These are phyloP conservation scores for Aspergillus neoniger DNA, from an alignment of 2,329 filamentous ascomycete species.

Conservation along the genomic window DNA sequence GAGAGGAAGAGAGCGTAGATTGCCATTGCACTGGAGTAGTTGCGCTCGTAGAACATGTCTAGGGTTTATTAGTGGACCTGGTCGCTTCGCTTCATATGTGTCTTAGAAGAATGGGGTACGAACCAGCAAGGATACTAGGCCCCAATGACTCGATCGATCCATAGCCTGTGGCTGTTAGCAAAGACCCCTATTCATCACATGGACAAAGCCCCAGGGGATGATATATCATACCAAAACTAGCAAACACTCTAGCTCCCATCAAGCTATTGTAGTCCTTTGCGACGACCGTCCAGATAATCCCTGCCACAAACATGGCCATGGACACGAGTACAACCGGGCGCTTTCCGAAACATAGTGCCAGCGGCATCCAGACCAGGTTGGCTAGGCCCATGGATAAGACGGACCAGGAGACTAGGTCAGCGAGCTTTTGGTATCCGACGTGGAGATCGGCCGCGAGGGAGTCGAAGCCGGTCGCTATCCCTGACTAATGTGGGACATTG, in stretches of 20 bases:
- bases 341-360: slow-evolving; percentile 42
- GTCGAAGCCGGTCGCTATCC: slow-evolving; percentile 28
- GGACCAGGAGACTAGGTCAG: slow-evolving; percentile 26
- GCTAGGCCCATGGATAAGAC: slow-evolving; percentile 32
- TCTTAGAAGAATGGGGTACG: background rate
- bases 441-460: slow-evolving; percentile 25
- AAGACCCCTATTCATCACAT: background rate
- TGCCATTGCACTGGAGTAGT: slow-evolving; percentile 37
- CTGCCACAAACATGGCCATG: slow-evolving; percentile 33
- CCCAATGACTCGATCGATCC: slow-evolving; percentile 36
- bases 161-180: slow-evolving; percentile 20
- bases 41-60: slow-evolving; percentile 32
- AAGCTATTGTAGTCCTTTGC: slow-evolving; percentile 35
- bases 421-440: slow-evolving; percentile 18
- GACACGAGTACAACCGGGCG: slow-evolving; percentile 36
- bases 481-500: slow-evolving; percentile 18
- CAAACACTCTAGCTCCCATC: slow-evolving; percentile 35
- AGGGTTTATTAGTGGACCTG: slow-evolving; percentile 9
- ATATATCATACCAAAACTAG: slow-evolving; percentile 28
- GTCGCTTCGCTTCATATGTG: background rate
- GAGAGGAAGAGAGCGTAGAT: slow-evolving; percentile 36
- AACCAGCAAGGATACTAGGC: slow-evolving; percentile 36
- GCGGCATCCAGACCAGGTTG: slow-evolving; percentile 40
- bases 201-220: background rate
- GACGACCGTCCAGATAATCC: slow-evolving; percentile 35